Evolutionary conservation across 73 alveolate species (phyloP), one percentile per base, ranked within the genome.

Genomic region (Paraurostyla sp.): DNA sequence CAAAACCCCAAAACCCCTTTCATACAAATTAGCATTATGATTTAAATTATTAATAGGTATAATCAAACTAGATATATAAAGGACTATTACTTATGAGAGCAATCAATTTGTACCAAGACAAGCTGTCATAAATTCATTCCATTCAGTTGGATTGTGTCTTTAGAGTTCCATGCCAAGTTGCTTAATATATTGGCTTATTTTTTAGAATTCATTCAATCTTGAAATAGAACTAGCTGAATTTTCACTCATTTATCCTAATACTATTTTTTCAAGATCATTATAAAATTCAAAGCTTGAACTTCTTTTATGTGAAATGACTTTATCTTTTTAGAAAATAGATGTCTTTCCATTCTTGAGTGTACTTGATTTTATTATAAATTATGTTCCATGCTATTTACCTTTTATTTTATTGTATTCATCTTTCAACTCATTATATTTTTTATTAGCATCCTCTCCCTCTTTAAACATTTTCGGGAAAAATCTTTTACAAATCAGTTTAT

Each of bases 41-140:
- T n/a, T n/a, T n/a, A n/a, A n/a, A n/a, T n/a, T n/a, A n/a, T n/a
- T n/a, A n/a, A n/a, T n/a, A n/a, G n/a, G n/a, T n/a, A n/a, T n/a
- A n/a, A n/a, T n/a, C n/a, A n/a, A n/a, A n/a, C n/a, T n/a, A n/a
- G n/a, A n/a, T n/a, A n/a, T n/a, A 46, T 46, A 46, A 46, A 46
- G 18, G 13, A 46, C 57, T 46, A 46, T 46, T 15, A 46, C 18
- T 15, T 46, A 46, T 46, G 18, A 46, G 57, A 23, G 52, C 29
- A 16, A 7, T 48, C 71, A 48, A 48, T 49, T 73, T 29, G 33
- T 35, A 20, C 91, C 83, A 11, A 81, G 45, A 50, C 83, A 81
- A 51, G 92, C 96, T 71, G 93, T 95, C 75, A 94, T 52, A 83
- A 94, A 94, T 43, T 85, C 90, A 48, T 94, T 94, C 98, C 98